Conservation (phyloP, 139 green algal genomes). For the Chlamydomonas sp. region DNA sequence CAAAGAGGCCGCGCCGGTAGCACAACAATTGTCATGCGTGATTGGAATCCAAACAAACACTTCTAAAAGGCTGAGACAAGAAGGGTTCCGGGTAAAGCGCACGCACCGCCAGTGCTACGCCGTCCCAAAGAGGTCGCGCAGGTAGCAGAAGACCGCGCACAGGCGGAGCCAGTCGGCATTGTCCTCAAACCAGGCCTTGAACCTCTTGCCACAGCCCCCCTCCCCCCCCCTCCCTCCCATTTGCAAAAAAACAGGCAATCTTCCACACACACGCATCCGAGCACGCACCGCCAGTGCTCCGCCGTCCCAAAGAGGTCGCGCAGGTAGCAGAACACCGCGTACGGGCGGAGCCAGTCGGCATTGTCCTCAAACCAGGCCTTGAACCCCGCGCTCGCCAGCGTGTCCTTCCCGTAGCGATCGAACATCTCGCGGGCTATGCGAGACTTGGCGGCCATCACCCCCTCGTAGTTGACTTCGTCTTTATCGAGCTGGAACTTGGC, state of each 20-base stretch:
- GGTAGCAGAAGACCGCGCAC: slow-evolving; percentile 81
- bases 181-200: slow-evolving; percentile 45
- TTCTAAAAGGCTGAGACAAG: slow-evolving; percentile 43
- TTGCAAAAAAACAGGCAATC: background rate
- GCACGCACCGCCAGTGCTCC: background rate
- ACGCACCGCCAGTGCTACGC: slow-evolving; percentile 90
- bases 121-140: slow-evolving; percentile 78
- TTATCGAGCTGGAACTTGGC: slow-evolving; percentile 33
- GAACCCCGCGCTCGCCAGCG: slow-evolving; percentile 33
- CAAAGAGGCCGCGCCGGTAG: slow-evolving; percentile 75
- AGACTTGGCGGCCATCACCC: slow-evolving; percentile 66
- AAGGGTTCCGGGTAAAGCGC: too few relatives aligned
- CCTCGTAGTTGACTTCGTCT: slow-evolving; percentile 76
- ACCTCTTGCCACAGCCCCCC: background rate
- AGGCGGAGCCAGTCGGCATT: slow-evolving; percentile 78
- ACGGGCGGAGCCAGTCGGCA: slow-evolving; percentile 77
- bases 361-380: slow-evolving; percentile 59
- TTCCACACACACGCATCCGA: background rate
- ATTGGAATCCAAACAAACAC: slow-evolving; percentile 24
- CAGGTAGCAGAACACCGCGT: slow-evolving; percentile 83
- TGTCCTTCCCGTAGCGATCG: slow-evolving; percentile 33
- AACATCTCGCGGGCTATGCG: slow-evolving; percentile 35
- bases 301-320: slow-evolving; percentile 59
- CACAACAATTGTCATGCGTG: too few relatives aligned
- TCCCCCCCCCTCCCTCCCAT: background rate